Evolutionary conservation across 495 filamentous ascomycete species (phyloP).

Genomic region (Aspergillus nidulans): DNA sequence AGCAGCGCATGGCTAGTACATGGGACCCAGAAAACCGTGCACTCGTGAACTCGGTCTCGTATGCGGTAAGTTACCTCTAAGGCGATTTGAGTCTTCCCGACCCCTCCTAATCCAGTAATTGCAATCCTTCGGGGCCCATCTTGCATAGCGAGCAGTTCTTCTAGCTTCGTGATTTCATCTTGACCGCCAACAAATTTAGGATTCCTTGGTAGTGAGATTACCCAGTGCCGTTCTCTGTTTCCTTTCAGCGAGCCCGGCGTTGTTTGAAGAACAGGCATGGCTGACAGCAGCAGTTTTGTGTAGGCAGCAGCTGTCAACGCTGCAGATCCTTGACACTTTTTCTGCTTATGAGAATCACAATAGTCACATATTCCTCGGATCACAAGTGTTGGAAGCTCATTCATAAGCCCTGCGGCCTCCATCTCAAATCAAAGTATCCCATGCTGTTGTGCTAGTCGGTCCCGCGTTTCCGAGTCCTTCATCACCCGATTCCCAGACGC

Average conservation of each 20-base stretch:
- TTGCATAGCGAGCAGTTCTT: background rate
- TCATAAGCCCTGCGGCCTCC: constrained; percentile 18
- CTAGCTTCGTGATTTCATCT: too few species aligned
- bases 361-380: background rate
- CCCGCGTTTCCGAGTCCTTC: constrained; percentile 1
- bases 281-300: constrained; percentile 5
- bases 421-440: constrained; percentile 41
- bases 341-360: constrained; percentile 23
- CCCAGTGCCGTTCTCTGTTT: too few species aligned
- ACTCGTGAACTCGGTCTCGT: too few species aligned
- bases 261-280: too few species aligned
- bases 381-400: background rate
- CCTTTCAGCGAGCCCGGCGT: too few species aligned
- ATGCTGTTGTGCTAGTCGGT: constrained; percentile 14
- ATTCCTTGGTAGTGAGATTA: too few species aligned
- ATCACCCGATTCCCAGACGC: constrained; percentile 20
- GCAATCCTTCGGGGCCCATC: constrained; percentile 15
- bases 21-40: too few species aligned
- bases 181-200: too few species aligned
- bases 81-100: constrained; percentile 42
- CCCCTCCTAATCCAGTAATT: constrained; percentile 36
- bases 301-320: constrained; percentile 29
- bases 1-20: too few species aligned
- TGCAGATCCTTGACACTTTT: constrained; percentile 26
- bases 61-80: constrained; percentile 19